Conservation (phyloP, 495 filamentous ascomycete species). For the Hyaloscypha finlandica region DNA sequence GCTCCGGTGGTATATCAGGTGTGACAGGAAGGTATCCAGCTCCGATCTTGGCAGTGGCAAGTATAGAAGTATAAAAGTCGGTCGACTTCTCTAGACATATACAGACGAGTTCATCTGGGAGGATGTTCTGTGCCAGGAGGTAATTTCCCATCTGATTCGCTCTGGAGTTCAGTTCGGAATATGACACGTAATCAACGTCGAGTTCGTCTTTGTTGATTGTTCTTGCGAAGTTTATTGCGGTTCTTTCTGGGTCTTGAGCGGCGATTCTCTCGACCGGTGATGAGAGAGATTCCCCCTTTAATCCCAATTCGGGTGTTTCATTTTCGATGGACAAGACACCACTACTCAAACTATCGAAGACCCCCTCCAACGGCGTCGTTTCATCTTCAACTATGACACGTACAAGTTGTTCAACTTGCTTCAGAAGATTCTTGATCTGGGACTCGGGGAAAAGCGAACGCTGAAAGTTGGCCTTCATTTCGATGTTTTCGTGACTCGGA, state of each 20-base stretch:
- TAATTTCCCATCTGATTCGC: constrained; percentile 66
- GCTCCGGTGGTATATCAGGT: constrained; percentile 59
- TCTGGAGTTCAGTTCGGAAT: constrained; percentile 57
- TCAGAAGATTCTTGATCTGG: constrained; percentile 55
- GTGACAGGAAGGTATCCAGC: constrained; percentile 74
- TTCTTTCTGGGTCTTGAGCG: constrained; percentile 44
- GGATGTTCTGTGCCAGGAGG: constrained; percentile 48
- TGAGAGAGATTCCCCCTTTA: constrained; percentile 41
- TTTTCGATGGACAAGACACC: constrained; percentile 59
- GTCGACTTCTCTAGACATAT: constrained; percentile 72
- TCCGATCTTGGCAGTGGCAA: constrained; percentile 71
- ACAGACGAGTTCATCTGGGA: constrained; percentile 56
- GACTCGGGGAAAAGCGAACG: constrained; percentile 44
- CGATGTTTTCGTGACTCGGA: constrained; percentile 47
- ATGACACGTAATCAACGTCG: constrained; percentile 52
- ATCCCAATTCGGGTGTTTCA: constrained; percentile 32
- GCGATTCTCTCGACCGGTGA: constrained; percentile 56
- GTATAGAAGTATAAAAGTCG: constrained; percentile 66
- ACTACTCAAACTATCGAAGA: constrained; percentile 36
- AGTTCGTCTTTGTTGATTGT: constrained; percentile 39
- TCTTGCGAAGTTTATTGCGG: constrained; percentile 62
- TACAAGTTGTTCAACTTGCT: constrained; percentile 57
- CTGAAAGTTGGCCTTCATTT: constrained; percentile 54
- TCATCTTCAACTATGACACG: constrained; percentile 46
- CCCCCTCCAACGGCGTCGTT: constrained; percentile 31